A percentile compares a stretch with the other conserved stretches of the same genome.
Evolutionary conservation across 371 early-diverging fungal species (phyloP).

Genomic region (Mycotypha africana): DNA sequence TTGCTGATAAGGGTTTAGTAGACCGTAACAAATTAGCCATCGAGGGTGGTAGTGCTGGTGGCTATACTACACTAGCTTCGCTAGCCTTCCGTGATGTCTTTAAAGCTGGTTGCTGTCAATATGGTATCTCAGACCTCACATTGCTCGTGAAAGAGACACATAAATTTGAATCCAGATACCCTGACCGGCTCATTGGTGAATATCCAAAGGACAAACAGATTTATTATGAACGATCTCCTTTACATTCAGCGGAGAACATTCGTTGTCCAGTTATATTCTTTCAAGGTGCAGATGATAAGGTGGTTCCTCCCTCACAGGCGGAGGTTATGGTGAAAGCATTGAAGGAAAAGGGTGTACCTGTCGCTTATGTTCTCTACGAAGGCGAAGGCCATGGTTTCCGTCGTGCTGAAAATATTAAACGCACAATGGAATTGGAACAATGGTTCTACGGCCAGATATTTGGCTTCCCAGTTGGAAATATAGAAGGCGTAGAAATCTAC

Average conservation of each 20-base stretch:
- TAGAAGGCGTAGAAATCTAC: slow-evolving; percentile 38
- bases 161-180: slow-evolving; percentile 72
- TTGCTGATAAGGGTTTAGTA: slow-evolving; percentile 54
- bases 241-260: slow-evolving; percentile 53
- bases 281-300: slow-evolving; percentile 73
- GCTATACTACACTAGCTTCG: slow-evolving; percentile 63
- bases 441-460: slow-evolving; percentile 52
- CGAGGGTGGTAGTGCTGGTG: slow-evolving; percentile 70
- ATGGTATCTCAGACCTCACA: slow-evolving; percentile 68
- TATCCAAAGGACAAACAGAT: slow-evolving; percentile 50
- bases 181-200: slow-evolving; percentile 57
- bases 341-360: slow-evolving; percentile 51
- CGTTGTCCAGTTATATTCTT: slow-evolving; percentile 66
- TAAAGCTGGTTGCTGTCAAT: slow-evolving; percentile 61
- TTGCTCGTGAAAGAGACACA: slow-evolving; percentile 66
- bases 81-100: slow-evolving; percentile 72
- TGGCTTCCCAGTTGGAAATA: slow-evolving; percentile 37
- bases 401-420: slow-evolving; percentile 42
- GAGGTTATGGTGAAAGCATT: slow-evolving; percentile 67
- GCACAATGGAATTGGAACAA: slow-evolving; percentile 43
- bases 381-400: slow-evolving; percentile 71
- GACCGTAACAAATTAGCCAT: slow-evolving; percentile 60
- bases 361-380: slow-evolving; percentile 63
- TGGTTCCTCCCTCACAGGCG: slow-evolving; percentile 75
- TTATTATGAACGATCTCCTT: slow-evolving; percentile 56